phyloP scores from a whole-genome alignment of 2,329 filamentous ascomycete species.

The Neoarthrinium moseri region DNA sequence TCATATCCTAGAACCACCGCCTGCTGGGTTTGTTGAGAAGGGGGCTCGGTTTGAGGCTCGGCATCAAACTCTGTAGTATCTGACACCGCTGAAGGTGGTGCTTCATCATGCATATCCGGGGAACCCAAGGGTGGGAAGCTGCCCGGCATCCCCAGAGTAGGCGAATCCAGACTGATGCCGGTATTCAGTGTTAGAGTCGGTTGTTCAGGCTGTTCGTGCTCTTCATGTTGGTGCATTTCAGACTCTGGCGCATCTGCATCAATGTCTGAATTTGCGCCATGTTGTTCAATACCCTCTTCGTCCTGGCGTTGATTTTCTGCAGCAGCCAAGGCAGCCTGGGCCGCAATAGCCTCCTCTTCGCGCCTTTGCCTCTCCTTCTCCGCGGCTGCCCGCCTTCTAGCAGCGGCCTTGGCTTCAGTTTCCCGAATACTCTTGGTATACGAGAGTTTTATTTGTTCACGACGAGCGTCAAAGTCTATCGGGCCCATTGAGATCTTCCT shows the following conservation, averaged over 20 bases:
- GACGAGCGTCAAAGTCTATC: slow-evolving; percentile 80
- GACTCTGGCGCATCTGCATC: neutral
- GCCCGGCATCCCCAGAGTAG: slow-evolving; percentile 65
- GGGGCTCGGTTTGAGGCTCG: slow-evolving; percentile 64
- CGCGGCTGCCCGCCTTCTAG: slow-evolving; percentile 46
- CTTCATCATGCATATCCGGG: slow-evolving; percentile 40
- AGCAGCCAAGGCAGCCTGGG: slow-evolving; percentile 21
- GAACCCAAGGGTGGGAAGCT: slow-evolving; percentile 50
- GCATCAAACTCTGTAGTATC: slow-evolving; percentile 69
- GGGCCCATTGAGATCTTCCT: slow-evolving; percentile 65
- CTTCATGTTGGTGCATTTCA: neutral
- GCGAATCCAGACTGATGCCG: slow-evolving; percentile 49
- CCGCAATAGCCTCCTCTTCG: slow-evolving; percentile 33
- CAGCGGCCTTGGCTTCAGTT: slow-evolving; percentile 59
- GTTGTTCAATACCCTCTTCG: neutral
- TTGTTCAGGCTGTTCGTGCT: neutral
- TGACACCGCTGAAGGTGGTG: slow-evolving; percentile 59
- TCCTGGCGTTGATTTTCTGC: slow-evolving; percentile 13
- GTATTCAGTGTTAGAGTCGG: neutral
- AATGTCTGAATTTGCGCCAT: neutral
- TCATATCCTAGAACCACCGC: slow-evolving; percentile 1
- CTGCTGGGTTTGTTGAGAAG: slow-evolving; percentile 29
- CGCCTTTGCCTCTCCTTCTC: slow-evolving; percentile 50
- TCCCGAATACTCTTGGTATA: slow-evolving; percentile 83
- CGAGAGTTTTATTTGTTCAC: slow-evolving; percentile 79